Evolutionary conservation across 1,139 yeast species (phyloP).

Genomic region (Taphrina confusa): DNA sequence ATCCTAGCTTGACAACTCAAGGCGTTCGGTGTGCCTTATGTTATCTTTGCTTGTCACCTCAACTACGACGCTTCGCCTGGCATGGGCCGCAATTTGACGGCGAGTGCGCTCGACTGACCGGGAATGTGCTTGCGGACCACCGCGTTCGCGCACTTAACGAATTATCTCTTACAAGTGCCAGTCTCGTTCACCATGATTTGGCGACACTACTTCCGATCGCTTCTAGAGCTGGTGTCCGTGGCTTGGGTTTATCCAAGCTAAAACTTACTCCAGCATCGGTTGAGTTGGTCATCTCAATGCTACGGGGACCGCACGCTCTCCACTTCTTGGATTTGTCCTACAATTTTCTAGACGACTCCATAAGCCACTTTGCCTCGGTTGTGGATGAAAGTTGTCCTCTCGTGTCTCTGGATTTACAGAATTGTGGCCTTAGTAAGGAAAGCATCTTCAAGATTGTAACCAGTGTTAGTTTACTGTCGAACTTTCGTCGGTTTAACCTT

Average conservation of each 20-base stretch:
- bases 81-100: conserved; percentile 12
- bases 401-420: conserved; percentile 10
- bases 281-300: conserved; percentile 1
- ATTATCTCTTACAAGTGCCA: conserved; percentile 1
- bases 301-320: neutral
- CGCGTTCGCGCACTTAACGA: conserved; percentile 14
- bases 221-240: conserved; percentile 12
- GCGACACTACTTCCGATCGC: conserved; percentile 10
- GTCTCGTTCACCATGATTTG: neutral
- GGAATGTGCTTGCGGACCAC: conserved; percentile 4
- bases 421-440: neutral
- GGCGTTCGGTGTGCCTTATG: conserved; percentile 19
- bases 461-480: conserved; percentile 2
- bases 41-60: conserved; percentile 26
- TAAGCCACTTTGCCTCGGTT: neutral
- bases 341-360: neutral
- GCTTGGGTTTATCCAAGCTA: neutral
- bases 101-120: neutral
- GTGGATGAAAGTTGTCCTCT: conserved; percentile 3
- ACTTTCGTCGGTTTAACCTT: conserved; percentile 25
- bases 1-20: neutral
- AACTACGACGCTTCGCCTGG: conserved; percentile 12
- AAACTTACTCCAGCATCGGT: neutral
- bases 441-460: neutral
- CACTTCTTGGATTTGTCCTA: conserved; percentile 13